A percentile compares a stretch with the other conserved stretches of the same genome.
phyloP scores from a whole-genome alignment of 2,329 filamentous ascomycete genomes.

The Myriosclerotinia curreyana region DNA sequence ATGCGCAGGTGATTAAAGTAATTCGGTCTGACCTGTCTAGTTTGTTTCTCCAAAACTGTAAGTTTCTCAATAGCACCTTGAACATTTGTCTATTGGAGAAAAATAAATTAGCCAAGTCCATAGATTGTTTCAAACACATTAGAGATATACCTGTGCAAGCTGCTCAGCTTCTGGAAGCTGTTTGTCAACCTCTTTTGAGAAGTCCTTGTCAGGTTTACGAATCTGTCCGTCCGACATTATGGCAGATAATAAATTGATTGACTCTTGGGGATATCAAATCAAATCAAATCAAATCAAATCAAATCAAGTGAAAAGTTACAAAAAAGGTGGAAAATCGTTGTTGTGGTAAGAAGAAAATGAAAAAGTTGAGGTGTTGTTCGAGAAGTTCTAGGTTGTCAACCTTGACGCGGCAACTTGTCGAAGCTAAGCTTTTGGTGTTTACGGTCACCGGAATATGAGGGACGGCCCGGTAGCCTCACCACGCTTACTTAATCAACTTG shows the following conservation, averaged over 20 bases:
- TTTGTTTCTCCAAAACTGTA: slow-evolving; percentile 87
- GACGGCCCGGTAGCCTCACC: background rate
- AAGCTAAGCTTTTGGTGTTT: slow-evolving; percentile 5
- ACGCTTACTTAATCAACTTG: slow-evolving; percentile 3
- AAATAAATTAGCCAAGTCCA: slow-evolving; percentile 30
- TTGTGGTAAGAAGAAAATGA: slow-evolving; percentile 11
- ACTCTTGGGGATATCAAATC: slow-evolving; percentile 4
- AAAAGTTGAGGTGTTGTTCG: slow-evolving; percentile 10
- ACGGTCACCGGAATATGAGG: slow-evolving; percentile 8
- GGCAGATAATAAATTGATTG: slow-evolving; percentile 14
- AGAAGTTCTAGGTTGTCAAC: slow-evolving; percentile 22
- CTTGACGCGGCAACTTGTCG: slow-evolving; percentile 21
- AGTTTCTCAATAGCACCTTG: slow-evolving; percentile 92
- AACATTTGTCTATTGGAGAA: slow-evolving; percentile 61
- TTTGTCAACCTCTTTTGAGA: slow-evolving; percentile 91
- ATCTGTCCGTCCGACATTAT: slow-evolving; percentile 40
- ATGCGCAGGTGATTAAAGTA: slow-evolving; percentile 22
- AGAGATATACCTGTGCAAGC: slow-evolving; percentile 69
- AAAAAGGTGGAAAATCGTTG: background rate
- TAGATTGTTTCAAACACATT: background rate
- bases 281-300: slow-evolving; percentile 11
- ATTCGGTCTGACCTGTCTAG: slow-evolving; percentile 70
- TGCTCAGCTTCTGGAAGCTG: slow-evolving; percentile 86
- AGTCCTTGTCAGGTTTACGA: slow-evolving; percentile 85
- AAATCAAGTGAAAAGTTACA: slow-evolving; percentile 1